Percentiles rank a stretch among this genome's conserved stretches.
phyloP scores from a whole-genome alignment of 2,329 filamentous ascomycete genomes.

The Claviceps sp. region DNA sequence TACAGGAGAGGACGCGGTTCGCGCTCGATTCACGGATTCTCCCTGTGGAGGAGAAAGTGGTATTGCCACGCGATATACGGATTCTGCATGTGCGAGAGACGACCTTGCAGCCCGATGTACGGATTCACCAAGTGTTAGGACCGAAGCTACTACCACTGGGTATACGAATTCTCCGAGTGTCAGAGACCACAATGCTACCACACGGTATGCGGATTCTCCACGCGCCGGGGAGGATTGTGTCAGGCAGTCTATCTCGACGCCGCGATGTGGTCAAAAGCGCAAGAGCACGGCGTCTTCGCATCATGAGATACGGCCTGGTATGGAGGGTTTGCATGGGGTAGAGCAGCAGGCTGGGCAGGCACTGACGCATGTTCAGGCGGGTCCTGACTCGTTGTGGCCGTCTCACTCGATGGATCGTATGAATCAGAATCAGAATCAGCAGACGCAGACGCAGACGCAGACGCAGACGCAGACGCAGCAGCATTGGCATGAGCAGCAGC shows the following conservation, averaged over 20 bases:
- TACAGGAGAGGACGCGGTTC: slow-evolving; percentile 19
- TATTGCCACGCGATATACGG: slow-evolving; percentile 38
- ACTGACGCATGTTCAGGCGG: background rate
- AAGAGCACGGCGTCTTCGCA: slow-evolving; percentile 25
- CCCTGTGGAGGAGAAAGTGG: slow-evolving; percentile 14
- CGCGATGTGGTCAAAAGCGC: slow-evolving; percentile 27
- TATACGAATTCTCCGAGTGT: too few relatives aligned
- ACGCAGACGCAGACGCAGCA: too few relatives aligned
- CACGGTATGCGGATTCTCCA: slow-evolving; percentile 41
- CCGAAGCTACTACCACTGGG: slow-evolving; percentile 5
- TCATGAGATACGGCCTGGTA: background rate
- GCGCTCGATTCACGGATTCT: slow-evolving; percentile 40
- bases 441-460: too few relatives aligned
- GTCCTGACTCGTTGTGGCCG: too few relatives aligned
- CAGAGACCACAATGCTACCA: slow-evolving; percentile 16
- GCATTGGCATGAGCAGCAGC: too few relatives aligned
- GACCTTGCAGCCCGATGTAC: slow-evolving; percentile 35
- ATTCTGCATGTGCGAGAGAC: slow-evolving; percentile 30
- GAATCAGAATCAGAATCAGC: too few relatives aligned
- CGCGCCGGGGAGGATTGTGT: slow-evolving; percentile 22
- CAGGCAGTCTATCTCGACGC: slow-evolving; percentile 4
- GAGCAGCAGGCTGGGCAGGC: background rate
- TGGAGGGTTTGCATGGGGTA: background rate
- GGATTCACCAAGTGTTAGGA: slow-evolving; percentile 32
- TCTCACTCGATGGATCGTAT: too few relatives aligned